Evolutionary conservation across 352 stramenopile species (phyloP).

Genomic region (Phytophthora multivora): DNA sequence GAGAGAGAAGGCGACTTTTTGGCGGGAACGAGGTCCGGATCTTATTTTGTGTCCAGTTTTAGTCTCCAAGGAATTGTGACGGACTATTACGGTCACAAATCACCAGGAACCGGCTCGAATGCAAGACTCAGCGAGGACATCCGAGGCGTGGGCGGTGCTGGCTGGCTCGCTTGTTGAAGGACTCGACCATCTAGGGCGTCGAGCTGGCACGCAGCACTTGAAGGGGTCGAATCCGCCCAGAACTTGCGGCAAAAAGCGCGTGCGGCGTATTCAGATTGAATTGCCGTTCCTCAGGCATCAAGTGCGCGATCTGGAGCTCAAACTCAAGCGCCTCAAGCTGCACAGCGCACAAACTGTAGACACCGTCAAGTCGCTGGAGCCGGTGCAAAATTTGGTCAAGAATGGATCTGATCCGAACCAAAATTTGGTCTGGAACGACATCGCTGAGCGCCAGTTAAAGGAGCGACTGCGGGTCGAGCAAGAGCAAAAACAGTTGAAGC

Average conservation of each 20-base stretch:
- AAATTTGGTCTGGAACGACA: slow-evolving; percentile 27
- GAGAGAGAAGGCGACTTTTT: slow-evolving; percentile 7
- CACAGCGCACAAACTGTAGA: not conserved
- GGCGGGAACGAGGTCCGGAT: slow-evolving; percentile 3
- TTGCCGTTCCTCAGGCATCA: slow-evolving; percentile 36
- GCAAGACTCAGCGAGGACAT: slow-evolving; percentile 10
- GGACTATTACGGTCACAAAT: slow-evolving; percentile 8
- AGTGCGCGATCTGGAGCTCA: slow-evolving; percentile 37
- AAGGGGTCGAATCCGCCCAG: not conserved
- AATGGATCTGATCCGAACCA: not conserved
- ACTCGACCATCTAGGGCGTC: not conserved
- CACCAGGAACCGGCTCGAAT: slow-evolving; percentile 6
- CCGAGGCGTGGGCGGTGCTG: slow-evolving; percentile 3
- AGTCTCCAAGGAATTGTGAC: not conserved
- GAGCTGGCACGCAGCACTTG: not conserved
- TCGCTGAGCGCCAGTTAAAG: slow-evolving; percentile 33
- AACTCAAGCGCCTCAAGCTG: slow-evolving; percentile 28
- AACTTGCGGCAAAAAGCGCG: slow-evolving; percentile 15
- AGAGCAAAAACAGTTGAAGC: slow-evolving; percentile 16
- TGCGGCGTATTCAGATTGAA: slow-evolving; percentile 32
- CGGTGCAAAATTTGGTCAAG: slow-evolving; percentile 13
- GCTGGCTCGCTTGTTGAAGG: not conserved
- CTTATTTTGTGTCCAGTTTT: no score
- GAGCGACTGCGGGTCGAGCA: slow-evolving; percentile 28
- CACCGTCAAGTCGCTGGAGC: not conserved